phyloP scores from a whole-genome alignment of 2,329 filamentous ascomycete species.

The Chrysoporthe deuterocubensis region DNA sequence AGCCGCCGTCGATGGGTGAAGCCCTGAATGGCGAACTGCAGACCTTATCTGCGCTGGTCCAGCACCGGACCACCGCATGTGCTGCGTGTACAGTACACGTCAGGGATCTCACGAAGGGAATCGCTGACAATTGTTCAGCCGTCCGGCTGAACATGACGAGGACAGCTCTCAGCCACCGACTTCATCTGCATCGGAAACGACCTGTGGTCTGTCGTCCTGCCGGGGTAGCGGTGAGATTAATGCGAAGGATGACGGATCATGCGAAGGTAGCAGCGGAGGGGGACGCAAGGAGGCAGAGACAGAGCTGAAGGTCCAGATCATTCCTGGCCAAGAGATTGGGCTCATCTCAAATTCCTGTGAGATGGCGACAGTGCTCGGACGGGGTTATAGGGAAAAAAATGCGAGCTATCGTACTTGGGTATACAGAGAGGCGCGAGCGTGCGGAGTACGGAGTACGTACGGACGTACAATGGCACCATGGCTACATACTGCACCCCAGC shows the following conservation, averaged over 20 bases:
- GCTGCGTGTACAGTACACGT: slow-evolving; percentile 2
- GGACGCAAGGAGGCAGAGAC: neutral
- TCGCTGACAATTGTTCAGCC: neutral
- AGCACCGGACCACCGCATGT: too few species aligned
- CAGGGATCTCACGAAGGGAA: neutral
- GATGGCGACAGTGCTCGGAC: neutral
- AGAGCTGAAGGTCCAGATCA: neutral
- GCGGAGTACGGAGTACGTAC: too few species aligned
- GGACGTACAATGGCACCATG: too few species aligned
- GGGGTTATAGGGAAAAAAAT: neutral
- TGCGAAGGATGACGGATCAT: neutral
- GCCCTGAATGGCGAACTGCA: neutral
- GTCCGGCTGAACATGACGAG: neutral
- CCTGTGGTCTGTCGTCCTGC: neutral
- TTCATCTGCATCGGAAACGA: neutral
- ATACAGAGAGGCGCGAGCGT: neutral
- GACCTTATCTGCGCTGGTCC: neutral
- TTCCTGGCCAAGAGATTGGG: slow-evolving; percentile 5
- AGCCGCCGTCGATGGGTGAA: neutral
- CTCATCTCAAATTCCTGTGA: slow-evolving; percentile 6
- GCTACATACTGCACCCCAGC: too few species aligned
- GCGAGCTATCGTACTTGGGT: neutral
- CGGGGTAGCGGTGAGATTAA: slow-evolving; percentile 3
- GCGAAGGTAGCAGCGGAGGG: neutral
- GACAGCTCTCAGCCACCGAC: neutral